phyloP scores from a whole-genome alignment of 2,329 filamentous ascomycete genomes.

The Blastomyces percursus region DNA sequence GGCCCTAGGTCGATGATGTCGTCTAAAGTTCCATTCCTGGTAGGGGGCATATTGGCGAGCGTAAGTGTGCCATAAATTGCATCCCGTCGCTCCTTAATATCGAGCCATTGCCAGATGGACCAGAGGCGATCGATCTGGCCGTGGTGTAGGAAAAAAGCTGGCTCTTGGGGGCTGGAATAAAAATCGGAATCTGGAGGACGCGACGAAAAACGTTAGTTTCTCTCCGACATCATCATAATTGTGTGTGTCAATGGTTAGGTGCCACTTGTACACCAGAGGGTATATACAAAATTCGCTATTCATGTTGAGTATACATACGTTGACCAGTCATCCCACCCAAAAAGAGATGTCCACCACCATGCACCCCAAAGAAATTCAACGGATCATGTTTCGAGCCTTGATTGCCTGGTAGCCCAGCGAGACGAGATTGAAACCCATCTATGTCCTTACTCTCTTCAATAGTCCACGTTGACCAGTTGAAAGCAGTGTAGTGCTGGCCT shows the following conservation, averaged over 20 bases:
- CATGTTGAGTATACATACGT: conserved; percentile 6
- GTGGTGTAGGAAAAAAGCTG: conserved; percentile 18
- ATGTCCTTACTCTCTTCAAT: conserved; percentile 13
- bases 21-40: conserved; percentile 19
- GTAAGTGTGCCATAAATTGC: conserved; percentile 10
- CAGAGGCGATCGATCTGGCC: conserved; percentile 17
- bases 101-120: conserved; percentile 18
- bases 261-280: not conserved
- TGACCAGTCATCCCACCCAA: conserved; percentile 11
- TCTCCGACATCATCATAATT: not conserved
- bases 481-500: conserved; percentile 7
- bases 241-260: no score
- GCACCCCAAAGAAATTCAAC: conserved; percentile 12
- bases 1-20: conserved; percentile 17
- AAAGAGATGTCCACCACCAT: conserved; percentile 13
- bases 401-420: conserved; percentile 8
- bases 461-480: conserved; percentile 11
- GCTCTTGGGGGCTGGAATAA: conserved; percentile 14
- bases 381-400: conserved; percentile 2
- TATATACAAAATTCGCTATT: not conserved
- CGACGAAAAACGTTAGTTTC: not conserved
- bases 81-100: conserved; percentile 8
- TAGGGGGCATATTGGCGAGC: conserved; percentile 14
- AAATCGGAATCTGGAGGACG: conserved; percentile 10
- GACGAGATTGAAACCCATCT: conserved; percentile 10